These are phyloP conservation scores for Blastobotrys buckinghamii DNA, from an alignment of 1,139 yeast genomes.

Conservation along the genomic window DNA sequence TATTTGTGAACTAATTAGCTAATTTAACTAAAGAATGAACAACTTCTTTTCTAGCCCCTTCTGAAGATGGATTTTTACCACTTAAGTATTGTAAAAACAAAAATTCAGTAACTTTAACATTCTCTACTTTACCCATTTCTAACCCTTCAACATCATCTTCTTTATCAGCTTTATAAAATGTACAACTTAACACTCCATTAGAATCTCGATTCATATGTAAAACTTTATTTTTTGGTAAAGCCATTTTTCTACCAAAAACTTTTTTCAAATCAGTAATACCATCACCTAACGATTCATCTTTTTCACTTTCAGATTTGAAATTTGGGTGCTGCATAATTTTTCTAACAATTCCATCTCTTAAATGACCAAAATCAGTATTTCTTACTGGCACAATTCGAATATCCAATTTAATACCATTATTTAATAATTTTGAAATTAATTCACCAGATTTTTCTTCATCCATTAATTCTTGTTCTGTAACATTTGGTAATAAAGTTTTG, in stretches of 20 bases:
- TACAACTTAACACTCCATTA: slow-evolving; percentile 43
- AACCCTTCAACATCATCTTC: slow-evolving; percentile 33
- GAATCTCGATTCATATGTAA: slow-evolving; percentile 45
- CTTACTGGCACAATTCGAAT: slow-evolving; percentile 80
- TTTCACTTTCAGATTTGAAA: slow-evolving; percentile 27
- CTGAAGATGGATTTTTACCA: slow-evolving; percentile 55
- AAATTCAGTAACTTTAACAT: slow-evolving; percentile 45
- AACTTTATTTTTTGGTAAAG: slow-evolving; percentile 53
- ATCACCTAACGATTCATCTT: slow-evolving; percentile 29
- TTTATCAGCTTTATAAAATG: slow-evolving; percentile 36
- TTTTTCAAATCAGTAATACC: slow-evolving; percentile 35
- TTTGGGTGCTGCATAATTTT: slow-evolving; percentile 56
- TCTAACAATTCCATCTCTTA: slow-evolving; percentile 83
- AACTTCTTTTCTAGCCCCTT: slow-evolving; percentile 30
- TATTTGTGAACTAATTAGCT: not conserved
- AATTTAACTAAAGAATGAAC: slow-evolving; percentile 23
- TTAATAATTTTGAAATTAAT: slow-evolving; percentile 51
- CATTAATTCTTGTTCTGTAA: slow-evolving; percentile 36
- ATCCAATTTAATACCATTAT: slow-evolving; percentile 54
- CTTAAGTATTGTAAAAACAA: slow-evolving; percentile 57
- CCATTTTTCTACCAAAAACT: slow-evolving; percentile 34
- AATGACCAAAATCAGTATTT: slow-evolving; percentile 83
- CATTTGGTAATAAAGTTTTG: slow-evolving; percentile 39
- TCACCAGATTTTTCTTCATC: slow-evolving; percentile 51
- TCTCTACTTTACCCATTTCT: slow-evolving; percentile 32